phyloP scores from a whole-genome alignment of 257 asterid species.

The Henckelia pumila region DNA sequence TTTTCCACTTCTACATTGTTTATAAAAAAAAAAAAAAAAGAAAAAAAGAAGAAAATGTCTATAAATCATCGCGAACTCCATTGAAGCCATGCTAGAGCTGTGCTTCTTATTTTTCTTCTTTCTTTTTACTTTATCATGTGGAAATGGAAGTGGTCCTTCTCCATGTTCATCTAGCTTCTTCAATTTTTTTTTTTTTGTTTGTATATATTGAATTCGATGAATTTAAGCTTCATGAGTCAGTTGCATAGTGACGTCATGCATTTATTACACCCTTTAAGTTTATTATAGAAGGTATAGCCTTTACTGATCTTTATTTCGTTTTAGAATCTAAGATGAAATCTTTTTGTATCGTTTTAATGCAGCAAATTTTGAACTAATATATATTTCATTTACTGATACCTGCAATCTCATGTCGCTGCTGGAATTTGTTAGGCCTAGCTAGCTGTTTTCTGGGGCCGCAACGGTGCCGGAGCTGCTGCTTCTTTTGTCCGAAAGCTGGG shows the following conservation, averaged over 20 bases:
- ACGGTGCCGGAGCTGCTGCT: not conserved
- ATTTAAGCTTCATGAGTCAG: not conserved
- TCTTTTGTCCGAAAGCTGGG: not conserved
- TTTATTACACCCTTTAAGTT: not conserved
- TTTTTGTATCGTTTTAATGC: not conserved
- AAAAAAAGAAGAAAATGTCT: too few species aligned
- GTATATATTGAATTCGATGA: not conserved
- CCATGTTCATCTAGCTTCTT: not conserved
- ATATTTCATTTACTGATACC: too few species aligned
- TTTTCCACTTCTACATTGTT: too few species aligned
- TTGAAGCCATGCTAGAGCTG: not conserved
- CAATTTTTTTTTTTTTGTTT: not conserved
- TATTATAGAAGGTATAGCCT: not conserved
- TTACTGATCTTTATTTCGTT: not conserved
- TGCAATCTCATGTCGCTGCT: not conserved
- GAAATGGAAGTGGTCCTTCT: not conserved
- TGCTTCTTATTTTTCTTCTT: too few species aligned
- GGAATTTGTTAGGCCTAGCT: not conserved
- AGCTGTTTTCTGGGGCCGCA: not conserved
- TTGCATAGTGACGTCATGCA: not conserved
- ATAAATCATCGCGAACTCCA: not conserved
- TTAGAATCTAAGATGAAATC: too few species aligned
- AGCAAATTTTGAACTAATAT: not conserved
- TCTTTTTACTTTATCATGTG: too few species aligned
- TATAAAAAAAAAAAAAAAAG: too few species aligned